A percentile compares a stretch with the other conserved stretches of the same genome.
phyloP scores from a whole-genome alignment of 2,329 filamentous ascomycete genomes.

The Colletotrichum horii region DNA sequence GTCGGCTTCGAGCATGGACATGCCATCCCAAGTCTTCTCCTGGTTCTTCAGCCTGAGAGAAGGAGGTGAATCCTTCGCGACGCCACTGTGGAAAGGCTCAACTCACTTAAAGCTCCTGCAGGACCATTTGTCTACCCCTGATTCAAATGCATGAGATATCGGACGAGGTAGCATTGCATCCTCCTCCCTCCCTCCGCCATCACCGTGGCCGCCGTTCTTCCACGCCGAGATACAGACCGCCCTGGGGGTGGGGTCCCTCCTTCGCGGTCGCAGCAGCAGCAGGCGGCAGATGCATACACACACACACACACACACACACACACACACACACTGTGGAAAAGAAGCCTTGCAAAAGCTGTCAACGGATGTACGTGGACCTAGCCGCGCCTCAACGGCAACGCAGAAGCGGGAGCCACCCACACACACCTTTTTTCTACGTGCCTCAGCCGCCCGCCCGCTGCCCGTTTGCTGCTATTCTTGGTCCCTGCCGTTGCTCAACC shows the following conservation, averaged over 20 bases:
- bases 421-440: neutral
- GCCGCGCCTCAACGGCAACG: conserved; percentile 1
- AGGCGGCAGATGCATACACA: neutral
- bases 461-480: conserved; percentile 14
- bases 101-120: conserved; percentile 8
- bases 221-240: neutral
- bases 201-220: neutral
- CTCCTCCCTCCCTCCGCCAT: neutral
- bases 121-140: conserved; percentile 4
- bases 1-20: conserved; percentile 4
- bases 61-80: neutral
- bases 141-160: conserved; percentile 4
- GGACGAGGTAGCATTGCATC: conserved; percentile 16
- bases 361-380: neutral
- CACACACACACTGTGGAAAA: neutral
- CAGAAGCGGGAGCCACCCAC: neutral
- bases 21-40: neutral
- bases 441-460: conserved; percentile 5
- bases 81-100: neutral
- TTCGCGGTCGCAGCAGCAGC: neutral
- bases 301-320: neutral
- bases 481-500: neutral
- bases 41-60: neutral
- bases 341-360: neutral
- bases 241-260: neutral